Conservation (phyloP, 495 filamentous ascomycete genomes). For the Collariella sp. region DNA sequence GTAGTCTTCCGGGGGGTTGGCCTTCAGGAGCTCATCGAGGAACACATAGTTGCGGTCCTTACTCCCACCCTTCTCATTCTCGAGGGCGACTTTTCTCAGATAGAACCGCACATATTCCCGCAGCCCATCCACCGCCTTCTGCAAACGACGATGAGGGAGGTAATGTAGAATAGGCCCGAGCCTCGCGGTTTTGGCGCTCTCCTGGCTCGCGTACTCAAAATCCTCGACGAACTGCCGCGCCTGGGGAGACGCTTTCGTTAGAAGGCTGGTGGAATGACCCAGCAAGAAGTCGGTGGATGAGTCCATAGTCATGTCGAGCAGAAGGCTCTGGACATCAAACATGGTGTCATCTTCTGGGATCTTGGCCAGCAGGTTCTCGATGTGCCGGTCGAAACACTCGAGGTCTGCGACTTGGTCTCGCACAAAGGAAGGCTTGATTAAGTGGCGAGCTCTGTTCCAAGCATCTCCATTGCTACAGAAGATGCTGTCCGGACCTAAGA, state of each 20-base stretch:
- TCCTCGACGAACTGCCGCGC: constrained; percentile 29
- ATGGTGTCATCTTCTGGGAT: constrained; percentile 30
- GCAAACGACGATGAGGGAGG: constrained; percentile 42
- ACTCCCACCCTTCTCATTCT: constrained; percentile 8
- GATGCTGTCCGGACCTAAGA: constrained; percentile 42
- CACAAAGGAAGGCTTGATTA: constrained; percentile 42
- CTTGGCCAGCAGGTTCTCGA: constrained; percentile 43
- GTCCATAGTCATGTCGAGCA: constrained; percentile 57
- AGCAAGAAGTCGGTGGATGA: constrained; percentile 56
- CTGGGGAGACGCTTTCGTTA: constrained; percentile 24
- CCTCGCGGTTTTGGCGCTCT: constrained; percentile 36
- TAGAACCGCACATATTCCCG: constrained; percentile 36
- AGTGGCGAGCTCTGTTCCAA: constrained; percentile 49
- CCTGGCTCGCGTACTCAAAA: constrained; percentile 33
- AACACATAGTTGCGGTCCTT: constrained; percentile 40
- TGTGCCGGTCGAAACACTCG: constrained; percentile 48
- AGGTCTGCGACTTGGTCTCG: constrained; percentile 45
- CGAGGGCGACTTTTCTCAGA: constrained; percentile 26
- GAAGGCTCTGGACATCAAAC: constrained; percentile 55
- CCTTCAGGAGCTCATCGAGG: constrained; percentile 41
- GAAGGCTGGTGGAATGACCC: constrained; percentile 32
- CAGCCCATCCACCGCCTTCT: constrained; percentile 33
- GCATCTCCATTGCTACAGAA: constrained; percentile 61
- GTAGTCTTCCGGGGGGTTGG: constrained; percentile 26
- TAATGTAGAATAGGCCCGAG: constrained; percentile 48